A percentile compares a stretch with the other conserved stretches of the same genome.
phyloP scores from a whole-genome alignment of 139 green algal genomes.

The Trebouxia sp. region DNA sequence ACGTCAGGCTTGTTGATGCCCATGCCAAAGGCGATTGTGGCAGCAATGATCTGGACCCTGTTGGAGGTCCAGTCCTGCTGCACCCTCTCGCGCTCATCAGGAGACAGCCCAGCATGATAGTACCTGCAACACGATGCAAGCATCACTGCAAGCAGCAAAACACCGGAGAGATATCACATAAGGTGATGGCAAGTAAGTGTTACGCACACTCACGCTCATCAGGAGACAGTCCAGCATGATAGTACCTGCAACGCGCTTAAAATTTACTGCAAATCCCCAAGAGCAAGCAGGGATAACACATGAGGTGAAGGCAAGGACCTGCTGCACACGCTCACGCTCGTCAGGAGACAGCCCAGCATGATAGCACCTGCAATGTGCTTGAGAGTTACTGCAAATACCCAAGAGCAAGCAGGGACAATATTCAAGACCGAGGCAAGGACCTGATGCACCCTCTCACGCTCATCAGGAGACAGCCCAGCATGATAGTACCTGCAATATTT shows the following conservation, averaged over 20 bases:
- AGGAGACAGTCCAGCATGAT: conserved; percentile 74
- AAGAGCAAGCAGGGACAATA: too few relatives aligned
- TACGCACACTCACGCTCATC: conserved; percentile 77
- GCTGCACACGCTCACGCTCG: too few relatives aligned
- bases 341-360: too few relatives aligned
- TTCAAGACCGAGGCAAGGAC: conserved; percentile 88
- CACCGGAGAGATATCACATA: too few relatives aligned
- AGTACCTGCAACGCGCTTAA: conserved; percentile 71
- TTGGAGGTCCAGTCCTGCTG: conserved; percentile 84
- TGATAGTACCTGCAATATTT: conserved; percentile 83
- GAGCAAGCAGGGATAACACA: too few relatives aligned
- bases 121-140: too few relatives aligned
- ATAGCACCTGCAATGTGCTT: too few relatives aligned
- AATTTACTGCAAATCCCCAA: too few relatives aligned
- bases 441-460: conserved; percentile 73
- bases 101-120: conserved; percentile 81
- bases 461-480: conserved; percentile 64
- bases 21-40: conserved; percentile 94
- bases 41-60: conserved; percentile 74
- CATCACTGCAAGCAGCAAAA: too few relatives aligned
- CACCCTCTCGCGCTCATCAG: conserved; percentile 69
- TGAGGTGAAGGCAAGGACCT: too few relatives aligned
- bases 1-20: conserved; percentile 78
- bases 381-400: too few relatives aligned
- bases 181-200: too few relatives aligned